phyloP scores from a whole-genome alignment of 257 asterid species.

The Fraxinus quadrangulata region DNA sequence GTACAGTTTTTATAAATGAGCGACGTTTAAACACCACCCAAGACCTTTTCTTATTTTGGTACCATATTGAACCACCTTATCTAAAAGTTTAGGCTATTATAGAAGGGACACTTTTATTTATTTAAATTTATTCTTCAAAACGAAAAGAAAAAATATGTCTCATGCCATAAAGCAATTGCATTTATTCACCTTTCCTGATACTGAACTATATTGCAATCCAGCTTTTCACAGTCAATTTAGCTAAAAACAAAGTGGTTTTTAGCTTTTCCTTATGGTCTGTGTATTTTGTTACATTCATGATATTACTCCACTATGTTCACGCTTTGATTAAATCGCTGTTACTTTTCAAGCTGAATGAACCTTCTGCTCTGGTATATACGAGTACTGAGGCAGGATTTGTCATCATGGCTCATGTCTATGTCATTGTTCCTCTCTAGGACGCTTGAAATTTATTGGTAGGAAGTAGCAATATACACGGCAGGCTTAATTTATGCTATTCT shows the following conservation, averaged over 20 bases:
- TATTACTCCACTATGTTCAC: neutral
- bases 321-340: slow-evolving; percentile 12
- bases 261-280: no score
- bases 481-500: neutral
- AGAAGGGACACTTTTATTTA: neutral
- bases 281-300: neutral
- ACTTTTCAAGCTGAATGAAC: slow-evolving; percentile 17
- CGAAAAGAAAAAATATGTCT: no score
- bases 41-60: neutral
- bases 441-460: neutral
- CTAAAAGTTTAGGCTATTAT: neutral
- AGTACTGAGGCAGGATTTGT: slow-evolving; percentile 10
- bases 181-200: neutral
- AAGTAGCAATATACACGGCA: neutral
- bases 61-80: neutral
- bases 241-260: no score
- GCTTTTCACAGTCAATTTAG: neutral
- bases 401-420: neutral
- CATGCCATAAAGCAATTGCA: neutral
- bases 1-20: neutral
- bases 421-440: neutral
- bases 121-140: neutral
- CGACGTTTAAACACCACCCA: neutral
- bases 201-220: neutral
- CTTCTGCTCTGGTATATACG: slow-evolving; percentile 2